Evolutionary conservation across 2,329 filamentous ascomycete genomes (phyloP), one percentile per base, ranked within the genome.

Genomic region (Colletotrichum euphorbiae): DNA sequence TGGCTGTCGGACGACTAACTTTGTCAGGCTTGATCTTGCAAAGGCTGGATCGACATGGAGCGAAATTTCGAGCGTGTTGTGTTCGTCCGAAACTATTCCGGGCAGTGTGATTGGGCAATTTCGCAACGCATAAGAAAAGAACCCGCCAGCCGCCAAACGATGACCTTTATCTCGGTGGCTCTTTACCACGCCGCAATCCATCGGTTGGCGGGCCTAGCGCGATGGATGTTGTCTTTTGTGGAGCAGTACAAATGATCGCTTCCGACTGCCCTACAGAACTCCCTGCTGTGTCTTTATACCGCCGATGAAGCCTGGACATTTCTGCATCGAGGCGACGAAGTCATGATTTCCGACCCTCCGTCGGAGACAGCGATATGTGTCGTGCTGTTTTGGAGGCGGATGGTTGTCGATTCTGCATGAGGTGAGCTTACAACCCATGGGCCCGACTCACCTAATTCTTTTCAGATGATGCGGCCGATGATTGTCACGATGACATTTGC

Each of bases 391-490:
- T 15, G 45, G 21, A 31, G 12, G 21, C 45, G 48, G 57, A 28
- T 36, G 45, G 40, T 28, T 28, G 13, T 58, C 46, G 12, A 38
- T 21, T 54, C 38, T 8, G 24, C 19, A 46, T 40, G 28, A 42
- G 36, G 52, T 67, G 64, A 58, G 65, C 60, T 64, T 64, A 58
- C 65, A 28, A 33, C 15, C 21, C 19, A 33, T 46, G 28, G 45
- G 19, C 46, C 31, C 24, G 45, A 58, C 45, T 58, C 13, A 42
- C 19, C 31, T 31, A 43, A 43, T n/a, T 45, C 13, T 8, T 17
- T 19, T 28, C 45, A 21, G 52, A 64, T 17, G 38, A 24, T 13
- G 9, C 6, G 31, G 46, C 13, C 19, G 17, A 6, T 36, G 28
- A 40, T n/a, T 58, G 9, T 31, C 28, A 31, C 24, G 9, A 48